Conservation (phyloP, 1,139 yeast genomes). For the Taiozyma onychis region DNA sequence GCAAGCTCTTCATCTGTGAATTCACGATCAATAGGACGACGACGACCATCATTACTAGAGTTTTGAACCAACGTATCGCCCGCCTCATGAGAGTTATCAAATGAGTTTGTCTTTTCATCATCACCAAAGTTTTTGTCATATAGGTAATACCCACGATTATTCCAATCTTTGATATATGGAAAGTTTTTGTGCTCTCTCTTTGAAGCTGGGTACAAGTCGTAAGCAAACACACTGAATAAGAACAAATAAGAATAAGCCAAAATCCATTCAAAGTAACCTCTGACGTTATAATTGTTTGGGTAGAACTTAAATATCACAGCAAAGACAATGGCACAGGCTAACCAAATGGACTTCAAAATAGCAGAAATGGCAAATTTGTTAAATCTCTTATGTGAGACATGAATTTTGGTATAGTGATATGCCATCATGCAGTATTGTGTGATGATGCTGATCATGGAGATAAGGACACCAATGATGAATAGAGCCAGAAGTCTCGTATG, state of each 20-base stretch:
- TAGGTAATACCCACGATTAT: constrained; percentile 17
- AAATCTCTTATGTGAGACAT: constrained; percentile 23
- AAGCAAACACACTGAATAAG: constrained; percentile 55
- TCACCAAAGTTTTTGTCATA: constrained; percentile 17
- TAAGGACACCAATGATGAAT: constrained; percentile 66
- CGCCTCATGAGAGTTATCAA: background rate
- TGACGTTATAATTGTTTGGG: constrained; percentile 35
- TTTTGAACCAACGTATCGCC: background rate
- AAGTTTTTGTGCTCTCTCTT: constrained; percentile 18
- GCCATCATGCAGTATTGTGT: constrained; percentile 61
- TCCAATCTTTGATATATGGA: constrained; percentile 21
- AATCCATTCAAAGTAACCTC: constrained; percentile 77
- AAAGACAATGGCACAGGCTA: constrained; percentile 58
- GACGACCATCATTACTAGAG: background rate
- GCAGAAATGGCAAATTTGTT: constrained; percentile 47
- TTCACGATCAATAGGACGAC: constrained; percentile 10
- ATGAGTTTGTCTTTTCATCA: constrained; percentile 1
- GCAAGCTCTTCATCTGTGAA: constrained; percentile 20
- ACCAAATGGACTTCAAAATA: constrained; percentile 57
- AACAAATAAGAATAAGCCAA: constrained; percentile 80
- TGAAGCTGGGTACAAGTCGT: constrained; percentile 69
- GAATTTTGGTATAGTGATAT: constrained; percentile 35
- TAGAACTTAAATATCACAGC: constrained; percentile 59
- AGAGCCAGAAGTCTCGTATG: constrained; percentile 70
- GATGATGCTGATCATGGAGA: constrained; percentile 57